phyloP scores from a whole-genome alignment of 2,329 filamentous ascomycete species.

The Penicillium aurantiogriseum region DNA sequence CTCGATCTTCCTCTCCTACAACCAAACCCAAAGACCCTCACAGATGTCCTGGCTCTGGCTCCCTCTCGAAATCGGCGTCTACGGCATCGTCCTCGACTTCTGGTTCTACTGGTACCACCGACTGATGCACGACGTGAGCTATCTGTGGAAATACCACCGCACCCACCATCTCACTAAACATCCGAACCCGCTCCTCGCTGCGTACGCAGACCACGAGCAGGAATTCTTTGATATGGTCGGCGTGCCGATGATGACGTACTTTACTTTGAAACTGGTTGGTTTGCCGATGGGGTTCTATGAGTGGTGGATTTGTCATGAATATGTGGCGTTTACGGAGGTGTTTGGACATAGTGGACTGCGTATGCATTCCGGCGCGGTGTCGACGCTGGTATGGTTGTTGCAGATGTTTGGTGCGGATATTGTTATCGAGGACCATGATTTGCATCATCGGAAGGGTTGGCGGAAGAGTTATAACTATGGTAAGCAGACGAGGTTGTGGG shows the following conservation, averaged over 20 bases:
- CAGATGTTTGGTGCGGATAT: conserved; percentile 38
- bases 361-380: conserved; percentile 38
- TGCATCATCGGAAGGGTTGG: conserved; percentile 44
- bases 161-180: conserved; percentile 50
- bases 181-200: conserved; percentile 43
- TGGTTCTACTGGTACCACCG: conserved; percentile 33
- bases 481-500: conserved; percentile 39
- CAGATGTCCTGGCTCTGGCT: conserved; percentile 37
- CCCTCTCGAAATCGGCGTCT: conserved; percentile 32
- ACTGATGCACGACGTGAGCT: conserved; percentile 43
- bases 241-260: conserved; percentile 43
- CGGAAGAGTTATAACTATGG: conserved; percentile 39
- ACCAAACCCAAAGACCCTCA: conserved; percentile 22
- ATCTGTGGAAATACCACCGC: conserved; percentile 46
- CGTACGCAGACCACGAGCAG: conserved; percentile 46
- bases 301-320: conserved; percentile 50
- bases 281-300: conserved; percentile 50
- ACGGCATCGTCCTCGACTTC: conserved; percentile 27
- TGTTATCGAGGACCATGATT: conserved; percentile 47
- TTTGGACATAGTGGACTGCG: conserved; percentile 28
- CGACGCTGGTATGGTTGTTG: conserved; percentile 38
- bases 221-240: conserved; percentile 46
- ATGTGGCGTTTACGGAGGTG: conserved; percentile 40
- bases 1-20: conserved; percentile 34
- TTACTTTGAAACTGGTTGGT: conserved; percentile 36